Conservation (phyloP, 352 stramenopile species). For the Globisporangium abappressorium region DNA sequence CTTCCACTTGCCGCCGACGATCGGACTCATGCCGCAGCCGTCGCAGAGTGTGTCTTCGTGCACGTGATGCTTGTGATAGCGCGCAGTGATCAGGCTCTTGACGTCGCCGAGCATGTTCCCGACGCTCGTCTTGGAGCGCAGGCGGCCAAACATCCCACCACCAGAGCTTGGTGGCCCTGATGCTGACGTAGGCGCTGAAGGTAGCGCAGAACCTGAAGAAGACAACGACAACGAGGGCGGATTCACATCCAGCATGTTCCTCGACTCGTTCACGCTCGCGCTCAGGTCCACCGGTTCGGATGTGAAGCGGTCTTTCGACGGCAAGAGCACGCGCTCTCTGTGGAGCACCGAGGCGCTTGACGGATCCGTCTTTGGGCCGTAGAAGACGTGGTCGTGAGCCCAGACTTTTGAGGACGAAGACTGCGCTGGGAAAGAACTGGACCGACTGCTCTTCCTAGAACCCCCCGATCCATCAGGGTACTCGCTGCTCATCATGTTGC, state of each 20-base stretch:
- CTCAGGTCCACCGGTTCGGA: constrained; percentile 64
- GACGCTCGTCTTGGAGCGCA: constrained; percentile 46
- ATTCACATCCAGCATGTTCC: constrained; percentile 44
- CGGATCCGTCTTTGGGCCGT: constrained; percentile 58
- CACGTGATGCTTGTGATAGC: constrained; percentile 63
- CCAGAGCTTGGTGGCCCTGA: constrained; percentile 6
- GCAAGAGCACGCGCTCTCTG: constrained; percentile 28
- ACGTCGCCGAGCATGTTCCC: constrained; percentile 56
- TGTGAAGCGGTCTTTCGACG: constrained; percentile 46
- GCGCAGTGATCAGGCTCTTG: constrained; percentile 45
- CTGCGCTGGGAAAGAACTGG: neutral
- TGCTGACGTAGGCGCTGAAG: neutral
- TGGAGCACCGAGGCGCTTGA: constrained; percentile 63
- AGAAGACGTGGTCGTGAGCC: constrained; percentile 64
- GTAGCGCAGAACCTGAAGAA: neutral
- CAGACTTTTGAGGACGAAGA: constrained; percentile 24
- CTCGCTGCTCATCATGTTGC: neutral
- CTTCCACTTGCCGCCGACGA: constrained; percentile 72
- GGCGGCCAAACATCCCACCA: constrained; percentile 45
- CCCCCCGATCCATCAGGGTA: neutral
- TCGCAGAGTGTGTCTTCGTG: constrained; percentile 80
- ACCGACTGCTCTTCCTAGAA: constrained; percentile 11
- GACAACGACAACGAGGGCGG: neutral
- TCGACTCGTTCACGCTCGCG: constrained; percentile 51
- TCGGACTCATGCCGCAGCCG: constrained; percentile 73